Conservation (phyloP, 2,329 filamentous ascomycete species). For the Blastomyces emzantsi region DNA sequence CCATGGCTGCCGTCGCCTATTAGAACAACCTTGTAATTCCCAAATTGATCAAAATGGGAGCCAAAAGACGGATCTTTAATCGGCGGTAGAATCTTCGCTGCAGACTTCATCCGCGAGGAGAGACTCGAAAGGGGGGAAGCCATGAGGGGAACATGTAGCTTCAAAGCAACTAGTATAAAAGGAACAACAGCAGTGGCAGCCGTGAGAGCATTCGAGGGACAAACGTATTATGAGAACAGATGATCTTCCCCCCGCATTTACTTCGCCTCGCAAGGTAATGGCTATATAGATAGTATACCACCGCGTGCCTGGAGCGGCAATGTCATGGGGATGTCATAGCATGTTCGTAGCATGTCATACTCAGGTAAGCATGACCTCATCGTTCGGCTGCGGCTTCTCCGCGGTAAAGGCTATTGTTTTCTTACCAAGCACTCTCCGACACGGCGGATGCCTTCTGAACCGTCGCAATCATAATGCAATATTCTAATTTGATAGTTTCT, state of each 20-base stretch:
- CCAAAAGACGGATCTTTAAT: conserved; percentile 32
- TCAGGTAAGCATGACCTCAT: background rate
- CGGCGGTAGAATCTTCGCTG: conserved; percentile 30
- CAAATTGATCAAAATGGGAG: conserved; percentile 35
- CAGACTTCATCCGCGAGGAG: conserved; percentile 28
- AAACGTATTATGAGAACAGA: background rate
- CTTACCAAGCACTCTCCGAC: background rate
- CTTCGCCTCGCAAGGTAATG: background rate
- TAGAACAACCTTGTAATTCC: conserved; percentile 34
- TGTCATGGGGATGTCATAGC: background rate
- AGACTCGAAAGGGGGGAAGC: conserved; percentile 25
- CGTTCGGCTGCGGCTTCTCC: too few relatives aligned
- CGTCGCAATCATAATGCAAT: background rate
- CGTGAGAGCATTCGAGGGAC: background rate
- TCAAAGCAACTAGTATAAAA: background rate
- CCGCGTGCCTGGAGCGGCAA: too few relatives aligned
- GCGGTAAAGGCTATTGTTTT: too few relatives aligned
- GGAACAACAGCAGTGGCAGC: background rate
- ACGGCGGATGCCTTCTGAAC: background rate
- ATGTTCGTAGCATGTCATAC: too few relatives aligned
- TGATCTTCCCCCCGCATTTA: background rate
- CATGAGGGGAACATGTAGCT: conserved; percentile 13
- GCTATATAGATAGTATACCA: too few relatives aligned
- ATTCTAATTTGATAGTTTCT: background rate
- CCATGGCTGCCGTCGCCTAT: conserved; percentile 44